A percentile compares a stretch with the other conserved stretches of the same genome.
Evolutionary conservation across 352 stramenopile species (phyloP).

Genomic region (Phytophthora sansomeana): DNA sequence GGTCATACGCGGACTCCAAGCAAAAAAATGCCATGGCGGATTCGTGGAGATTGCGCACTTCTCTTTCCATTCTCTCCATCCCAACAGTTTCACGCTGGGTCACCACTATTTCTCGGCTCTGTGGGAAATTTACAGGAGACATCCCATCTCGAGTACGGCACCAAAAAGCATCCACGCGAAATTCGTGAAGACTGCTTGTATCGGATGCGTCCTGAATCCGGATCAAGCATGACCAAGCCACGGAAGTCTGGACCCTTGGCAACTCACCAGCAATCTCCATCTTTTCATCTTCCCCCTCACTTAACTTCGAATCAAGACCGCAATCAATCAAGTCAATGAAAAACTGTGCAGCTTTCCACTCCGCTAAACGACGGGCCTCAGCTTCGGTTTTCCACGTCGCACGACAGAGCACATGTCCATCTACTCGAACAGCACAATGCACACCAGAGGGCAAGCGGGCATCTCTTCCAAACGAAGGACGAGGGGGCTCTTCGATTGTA

Average conservation of each 20-base stretch:
- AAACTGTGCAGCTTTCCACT: conserved; percentile 65
- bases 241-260: neutral
- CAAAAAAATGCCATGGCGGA: conserved; percentile 64
- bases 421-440: conserved; percentile 52
- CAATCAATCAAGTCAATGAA: conserved; percentile 77
- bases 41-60: conserved; percentile 47
- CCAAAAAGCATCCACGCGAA: conserved; percentile 67
- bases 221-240: conserved; percentile 66
- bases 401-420: conserved; percentile 54
- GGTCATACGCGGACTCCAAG: conserved; percentile 69
- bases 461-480: conserved; percentile 21
- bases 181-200: conserved; percentile 46
- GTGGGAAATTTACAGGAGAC: conserved; percentile 32
- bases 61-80: conserved; percentile 56
- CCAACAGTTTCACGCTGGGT: conserved; percentile 49
- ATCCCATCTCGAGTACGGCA: conserved; percentile 44
- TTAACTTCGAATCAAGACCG: conserved; percentile 58
- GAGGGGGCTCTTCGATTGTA: conserved; percentile 40
- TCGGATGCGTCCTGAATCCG: conserved; percentile 65
- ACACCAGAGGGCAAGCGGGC: conserved; percentile 29
- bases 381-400: conserved; percentile 58
- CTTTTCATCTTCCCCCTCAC: conserved; percentile 45
- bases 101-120: conserved; percentile 35
- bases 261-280: conserved; percentile 42
- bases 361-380: conserved; percentile 58